Base-by-base conservation (phyloP, 768 basidiomycete species). In the Rhizopogon vesiculosus region DNA sequence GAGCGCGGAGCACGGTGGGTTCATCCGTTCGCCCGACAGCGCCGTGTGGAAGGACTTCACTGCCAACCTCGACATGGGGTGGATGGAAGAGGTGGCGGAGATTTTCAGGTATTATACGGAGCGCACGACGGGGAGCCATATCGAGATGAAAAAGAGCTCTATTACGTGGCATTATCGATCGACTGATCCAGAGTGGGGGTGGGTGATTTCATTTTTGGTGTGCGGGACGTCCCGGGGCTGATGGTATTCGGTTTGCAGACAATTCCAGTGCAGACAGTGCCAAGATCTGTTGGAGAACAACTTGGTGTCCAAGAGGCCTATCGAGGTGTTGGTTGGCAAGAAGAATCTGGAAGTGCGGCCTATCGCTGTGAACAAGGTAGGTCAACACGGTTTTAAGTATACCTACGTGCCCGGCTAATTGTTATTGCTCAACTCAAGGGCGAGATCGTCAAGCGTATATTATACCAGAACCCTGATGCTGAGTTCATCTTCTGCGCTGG, bases 261-360 rank as follows among this genome's bases (percentile, higher is more conserved):
- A 83, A 63, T 96, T 94, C 86, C 91, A 96, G 72, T 96, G 94
- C 73, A 84, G 93, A 64, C 96, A 99, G 71, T 96, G 93, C 69
- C 92, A 97, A 65, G 96, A 98, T 69, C 73, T 98, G 62, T 76
- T 98, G 49, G 95, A 98, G 79, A 95, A 93, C 71, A 96, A 93
- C 66, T 69, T 99, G 59, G 91, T 87, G 42, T 86, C 92, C 61
- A 91, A 95, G 69, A 80, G 95, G 46, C 94, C 96, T 7, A 98
- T 99, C 57, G 96, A 99, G 74, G 93, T 97, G 5, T 84, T 97
- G 50, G 89, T 96, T 31, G 96, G 96, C 18, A 99, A 99, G 80
- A 98, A 98, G 85, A 98, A 98, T 70, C 78, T 99, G 43, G 96
- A 99, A 75, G 95, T 98, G 19, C 85, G 96, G 57, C 96, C 94